These are phyloP conservation scores for Pseudoscleropodium purum DNA, from an alignment of 225 moss, liverwort and hornwort genomes.

Conservation along the genomic window DNA sequence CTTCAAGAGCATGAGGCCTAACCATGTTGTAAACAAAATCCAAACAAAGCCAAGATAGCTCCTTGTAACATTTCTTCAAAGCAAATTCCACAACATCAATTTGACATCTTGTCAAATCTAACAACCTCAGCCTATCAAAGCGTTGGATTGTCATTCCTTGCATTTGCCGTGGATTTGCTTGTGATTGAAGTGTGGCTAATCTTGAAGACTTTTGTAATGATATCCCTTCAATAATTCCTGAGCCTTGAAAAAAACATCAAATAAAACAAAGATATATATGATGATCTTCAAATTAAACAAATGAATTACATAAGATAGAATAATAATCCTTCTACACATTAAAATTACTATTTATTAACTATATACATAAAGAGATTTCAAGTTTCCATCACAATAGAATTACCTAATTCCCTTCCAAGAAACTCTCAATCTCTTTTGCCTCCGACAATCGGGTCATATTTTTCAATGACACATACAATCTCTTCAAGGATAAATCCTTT, in stretches of 20 bases:
- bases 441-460: neutral
- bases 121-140: neutral
- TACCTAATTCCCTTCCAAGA: neutral
- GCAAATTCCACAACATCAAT: neutral
- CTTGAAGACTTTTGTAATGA: rapidly evolving
- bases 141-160: neutral
- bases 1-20: neutral
- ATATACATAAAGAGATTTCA: neutral
- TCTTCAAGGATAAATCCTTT: neutral
- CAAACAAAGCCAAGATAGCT: neutral
- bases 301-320: neutral
- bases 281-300: neutral
- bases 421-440: rapidly evolving
- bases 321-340: neutral
- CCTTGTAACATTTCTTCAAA: neutral
- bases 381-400: neutral
- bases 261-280: rapidly evolving
- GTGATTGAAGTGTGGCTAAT: rapidly evolving
- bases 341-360: neutral
- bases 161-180: rapidly evolving
- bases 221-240: rapidly evolving
- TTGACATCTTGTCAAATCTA: rapidly evolving
- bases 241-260: neutral
- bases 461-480: rapidly evolving
- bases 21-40: rapidly evolving